phyloP scores from a whole-genome alignment of 306 rosid species.

The Astragalus glycyphyllos region DNA sequence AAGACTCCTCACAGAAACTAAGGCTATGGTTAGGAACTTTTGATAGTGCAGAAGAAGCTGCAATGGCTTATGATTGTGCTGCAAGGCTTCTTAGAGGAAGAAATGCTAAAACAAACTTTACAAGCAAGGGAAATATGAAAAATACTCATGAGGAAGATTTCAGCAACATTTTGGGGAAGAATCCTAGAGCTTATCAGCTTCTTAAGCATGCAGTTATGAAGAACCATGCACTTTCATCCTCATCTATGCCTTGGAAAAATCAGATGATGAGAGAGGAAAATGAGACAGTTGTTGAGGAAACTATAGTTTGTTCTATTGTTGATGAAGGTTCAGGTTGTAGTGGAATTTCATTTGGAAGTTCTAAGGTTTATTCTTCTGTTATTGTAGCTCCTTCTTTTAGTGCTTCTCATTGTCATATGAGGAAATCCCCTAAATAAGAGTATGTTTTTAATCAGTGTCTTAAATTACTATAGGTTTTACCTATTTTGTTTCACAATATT shows the following conservation, averaged over 20 bases:
- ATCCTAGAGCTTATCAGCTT: conserved; percentile 69
- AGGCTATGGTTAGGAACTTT: conserved; percentile 92
- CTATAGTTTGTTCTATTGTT: conserved; percentile 62
- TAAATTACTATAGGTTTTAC: conserved; percentile 22
- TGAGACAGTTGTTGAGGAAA: conserved; percentile 70
- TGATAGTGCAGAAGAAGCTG: conserved; percentile 84
- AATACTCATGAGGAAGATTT: conserved; percentile 48
- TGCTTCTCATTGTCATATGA: conserved; percentile 40
- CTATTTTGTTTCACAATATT: conserved; percentile 24
- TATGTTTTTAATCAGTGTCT: not conserved
- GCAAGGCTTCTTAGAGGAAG: conserved; percentile 87
- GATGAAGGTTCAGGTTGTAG: conserved; percentile 42
- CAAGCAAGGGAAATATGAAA: conserved; percentile 45
- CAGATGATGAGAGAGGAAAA: conserved; percentile 33
- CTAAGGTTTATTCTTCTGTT: conserved; percentile 91
- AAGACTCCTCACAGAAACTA: conserved; percentile 83
- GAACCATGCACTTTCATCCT: conserved; percentile 58
- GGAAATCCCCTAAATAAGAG: conserved; percentile 7
- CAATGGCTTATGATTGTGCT: conserved; percentile 81
- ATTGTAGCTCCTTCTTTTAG: conserved; percentile 94
- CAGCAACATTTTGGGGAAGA: conserved; percentile 56
- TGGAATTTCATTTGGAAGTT: conserved; percentile 65
- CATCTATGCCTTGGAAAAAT: conserved; percentile 43
- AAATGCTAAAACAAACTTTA: conserved; percentile 86
- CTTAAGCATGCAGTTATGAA: conserved; percentile 77